Percentiles rank a stretch among this genome's conserved stretches.
Conservation (phyloP, 2,329 filamentous ascomycete species). For the Exophiala lecanii-corni region DNA sequence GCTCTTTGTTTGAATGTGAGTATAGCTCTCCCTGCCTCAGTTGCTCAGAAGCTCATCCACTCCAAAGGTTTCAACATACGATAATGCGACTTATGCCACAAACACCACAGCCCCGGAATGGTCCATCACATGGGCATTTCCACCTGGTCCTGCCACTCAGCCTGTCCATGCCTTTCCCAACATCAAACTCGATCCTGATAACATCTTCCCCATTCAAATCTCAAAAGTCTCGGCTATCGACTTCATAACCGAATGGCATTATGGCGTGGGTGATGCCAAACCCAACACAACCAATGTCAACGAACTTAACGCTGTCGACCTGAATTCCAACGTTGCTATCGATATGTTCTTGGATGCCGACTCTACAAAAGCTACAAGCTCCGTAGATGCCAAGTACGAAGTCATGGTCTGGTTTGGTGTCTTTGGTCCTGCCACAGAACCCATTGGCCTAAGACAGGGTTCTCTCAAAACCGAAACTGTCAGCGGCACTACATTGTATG, state of each 20-base stretch:
- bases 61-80: constrained; percentile 44
- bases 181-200: constrained; percentile 42
- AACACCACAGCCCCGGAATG: constrained; percentile 46
- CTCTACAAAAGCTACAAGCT: constrained; percentile 37
- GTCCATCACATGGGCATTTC: constrained; percentile 52
- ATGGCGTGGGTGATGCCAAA: constrained; percentile 43
- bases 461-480: constrained; percentile 35
- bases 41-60: neutral
- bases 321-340: constrained; percentile 55
- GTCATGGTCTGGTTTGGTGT: constrained; percentile 56
- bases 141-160: constrained; percentile 36
- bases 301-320: constrained; percentile 32
- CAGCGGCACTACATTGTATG: constrained; percentile 39
- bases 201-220: constrained; percentile 43
- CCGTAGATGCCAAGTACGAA: constrained; percentile 41
- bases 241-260: constrained; percentile 49
- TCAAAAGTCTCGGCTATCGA: constrained; percentile 37
- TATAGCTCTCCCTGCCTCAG: constrained; percentile 9
- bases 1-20: constrained; percentile 52
- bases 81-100: constrained; percentile 49
- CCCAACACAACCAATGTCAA: constrained; percentile 34
- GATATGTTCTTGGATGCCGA: constrained; percentile 55
- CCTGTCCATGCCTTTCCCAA: constrained; percentile 56
- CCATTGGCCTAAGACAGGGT: constrained; percentile 41
- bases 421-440: constrained; percentile 45